Percentiles rank a stretch among this genome's conserved stretches.
Evolutionary conservation across 352 stramenopile species (phyloP).

Genomic region (Ochromonadaceae sp.): DNA sequence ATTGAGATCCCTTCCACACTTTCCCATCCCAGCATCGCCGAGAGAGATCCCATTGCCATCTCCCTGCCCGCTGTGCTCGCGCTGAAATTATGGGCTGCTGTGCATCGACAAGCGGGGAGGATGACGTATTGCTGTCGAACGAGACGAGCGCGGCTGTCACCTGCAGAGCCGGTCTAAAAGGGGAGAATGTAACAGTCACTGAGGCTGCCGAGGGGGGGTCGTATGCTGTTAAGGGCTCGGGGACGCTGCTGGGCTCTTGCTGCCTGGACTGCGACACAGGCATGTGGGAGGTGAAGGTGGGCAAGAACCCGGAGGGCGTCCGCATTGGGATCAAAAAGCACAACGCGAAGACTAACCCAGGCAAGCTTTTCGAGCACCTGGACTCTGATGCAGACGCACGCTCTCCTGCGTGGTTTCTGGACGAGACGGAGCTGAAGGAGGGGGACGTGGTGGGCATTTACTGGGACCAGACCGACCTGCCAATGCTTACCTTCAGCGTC

Average conservation of each 20-base stretch:
- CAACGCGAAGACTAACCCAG: slow-evolving; percentile 1
- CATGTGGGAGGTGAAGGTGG: slow-evolving; percentile 1
- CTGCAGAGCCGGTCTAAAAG: no score
- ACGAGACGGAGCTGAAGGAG: neutral
- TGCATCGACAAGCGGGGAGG: no score
- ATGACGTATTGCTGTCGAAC: no score
- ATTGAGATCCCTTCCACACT: no score
- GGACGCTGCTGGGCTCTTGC: slow-evolving; percentile 4
- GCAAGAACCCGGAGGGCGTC: neutral
- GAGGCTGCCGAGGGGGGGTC: no score
- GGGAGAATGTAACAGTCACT: no score
- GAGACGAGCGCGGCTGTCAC: no score
- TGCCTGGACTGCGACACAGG: slow-evolving; percentile 10
- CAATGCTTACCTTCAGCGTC: neutral
- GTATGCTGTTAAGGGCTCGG: neutral
- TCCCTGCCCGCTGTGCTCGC: no score
- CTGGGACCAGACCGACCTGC: slow-evolving; percentile 16
- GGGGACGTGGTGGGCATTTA: slow-evolving; percentile 11
- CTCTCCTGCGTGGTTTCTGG: slow-evolving; percentile 1
- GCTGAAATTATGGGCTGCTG: no score
- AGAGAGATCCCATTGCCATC: no score
- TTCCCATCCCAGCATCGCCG: no score
- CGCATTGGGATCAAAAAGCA: neutral
- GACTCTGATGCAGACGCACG: neutral
- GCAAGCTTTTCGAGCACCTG: neutral